These are phyloP conservation scores for Macrolepiota dolichaula DNA, from an alignment of 768 basidiomycete genomes.

Conservation along the genomic window DNA sequence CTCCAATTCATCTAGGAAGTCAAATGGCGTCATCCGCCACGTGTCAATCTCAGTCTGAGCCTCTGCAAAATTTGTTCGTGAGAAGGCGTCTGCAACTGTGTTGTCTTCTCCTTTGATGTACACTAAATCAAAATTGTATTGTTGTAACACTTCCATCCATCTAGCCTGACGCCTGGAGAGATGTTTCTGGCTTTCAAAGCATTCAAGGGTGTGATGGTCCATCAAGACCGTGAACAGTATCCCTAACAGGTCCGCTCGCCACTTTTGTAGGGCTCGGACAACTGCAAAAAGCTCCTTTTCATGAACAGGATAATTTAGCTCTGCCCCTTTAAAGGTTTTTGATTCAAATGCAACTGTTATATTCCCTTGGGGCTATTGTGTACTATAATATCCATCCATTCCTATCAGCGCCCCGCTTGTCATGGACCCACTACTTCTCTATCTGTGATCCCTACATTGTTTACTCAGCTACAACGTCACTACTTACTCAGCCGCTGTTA, in stretches of 20 bases:
- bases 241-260: conserved; percentile 19
- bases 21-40: neutral
- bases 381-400: too few relatives aligned
- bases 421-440: too few relatives aligned
- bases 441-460: too few relatives aligned
- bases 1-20: conserved; percentile 30
- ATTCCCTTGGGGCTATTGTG: too few relatives aligned
- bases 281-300: conserved; percentile 35
- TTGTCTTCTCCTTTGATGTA: conserved; percentile 34
- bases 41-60: neutral
- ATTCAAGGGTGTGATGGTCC: conserved; percentile 32
- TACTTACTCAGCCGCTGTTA: too few relatives aligned
- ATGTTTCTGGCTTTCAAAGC: conserved; percentile 26
- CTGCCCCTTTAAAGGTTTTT: conserved; percentile 19
- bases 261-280: conserved; percentile 24
- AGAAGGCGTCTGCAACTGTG: conserved; percentile 32
- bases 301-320: conserved; percentile 31
- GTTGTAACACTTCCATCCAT: conserved; percentile 29
- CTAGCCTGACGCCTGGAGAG: conserved; percentile 25
- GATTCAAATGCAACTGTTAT: conserved; percentile 30
- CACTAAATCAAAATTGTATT: conserved; percentile 29
- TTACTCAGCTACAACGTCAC: too few relatives aligned
- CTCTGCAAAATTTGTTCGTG: conserved; percentile 10
- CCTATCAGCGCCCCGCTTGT: too few relatives aligned
- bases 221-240: conserved; percentile 23